Conservation (phyloP, 306 rosid genomes). For the Fragaria vesca region DNA sequence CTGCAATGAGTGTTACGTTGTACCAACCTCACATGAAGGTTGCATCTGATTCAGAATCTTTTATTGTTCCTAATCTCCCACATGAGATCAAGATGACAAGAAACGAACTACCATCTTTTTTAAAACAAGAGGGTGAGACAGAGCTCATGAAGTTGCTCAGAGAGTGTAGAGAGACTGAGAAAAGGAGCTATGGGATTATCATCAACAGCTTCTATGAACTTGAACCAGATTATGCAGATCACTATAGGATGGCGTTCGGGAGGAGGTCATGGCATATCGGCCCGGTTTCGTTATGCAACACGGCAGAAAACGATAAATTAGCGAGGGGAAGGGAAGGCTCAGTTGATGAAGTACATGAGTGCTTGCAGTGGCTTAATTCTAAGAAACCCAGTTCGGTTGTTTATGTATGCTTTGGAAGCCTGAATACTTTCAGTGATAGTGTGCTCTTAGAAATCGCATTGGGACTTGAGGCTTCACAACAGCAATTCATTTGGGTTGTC, state of each 20-base stretch:
- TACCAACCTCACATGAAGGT: slow-evolving; percentile 3
- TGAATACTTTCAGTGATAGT: slow-evolving; percentile 15
- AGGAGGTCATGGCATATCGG: slow-evolving; percentile 31
- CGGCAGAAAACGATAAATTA: neutral
- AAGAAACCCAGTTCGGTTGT: slow-evolving; percentile 33
- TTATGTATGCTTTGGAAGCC: slow-evolving; percentile 35
- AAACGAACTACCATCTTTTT: neutral
- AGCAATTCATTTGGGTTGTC: slow-evolving; percentile 39
- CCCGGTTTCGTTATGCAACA: slow-evolving; percentile 27
- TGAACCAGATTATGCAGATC: slow-evolving; percentile 16
- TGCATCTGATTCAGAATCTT: slow-evolving; percentile 7
- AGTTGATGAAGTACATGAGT: slow-evolving; percentile 18
- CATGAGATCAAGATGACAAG: neutral
- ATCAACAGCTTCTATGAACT: slow-evolving; percentile 31
- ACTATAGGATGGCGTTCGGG: neutral
- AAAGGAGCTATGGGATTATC: slow-evolving; percentile 42
- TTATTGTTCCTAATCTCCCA: slow-evolving; percentile 16
- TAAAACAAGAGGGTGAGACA: neutral
- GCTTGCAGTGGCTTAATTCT: slow-evolving; percentile 35
- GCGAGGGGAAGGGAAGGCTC: slow-evolving; percentile 24
- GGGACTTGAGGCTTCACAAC: slow-evolving; percentile 34
- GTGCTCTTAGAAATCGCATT: slow-evolving; percentile 31
- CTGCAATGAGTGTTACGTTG: neutral
- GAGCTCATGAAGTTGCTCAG: slow-evolving; percentile 8
- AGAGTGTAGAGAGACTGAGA: slow-evolving; percentile 23